Evolutionary conservation across 1,284 basidiomycete genomes (phyloP).

Genomic region (Pisolithus thermaeus): DNA sequence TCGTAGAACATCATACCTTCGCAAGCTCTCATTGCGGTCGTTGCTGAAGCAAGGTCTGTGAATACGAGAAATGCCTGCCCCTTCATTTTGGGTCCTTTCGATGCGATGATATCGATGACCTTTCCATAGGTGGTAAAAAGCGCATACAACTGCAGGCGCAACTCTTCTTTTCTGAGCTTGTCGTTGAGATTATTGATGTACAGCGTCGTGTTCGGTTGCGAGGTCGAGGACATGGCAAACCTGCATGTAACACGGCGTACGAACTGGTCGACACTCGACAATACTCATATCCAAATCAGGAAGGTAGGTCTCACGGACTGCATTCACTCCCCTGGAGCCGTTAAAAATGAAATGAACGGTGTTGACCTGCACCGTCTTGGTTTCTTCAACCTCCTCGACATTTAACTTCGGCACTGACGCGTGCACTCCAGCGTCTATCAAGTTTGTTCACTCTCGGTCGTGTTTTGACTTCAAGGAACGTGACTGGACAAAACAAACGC

Average conservation of each 20-base stretch:
- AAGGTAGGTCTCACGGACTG: conserved; percentile 35
- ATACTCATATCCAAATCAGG: conserved; percentile 12
- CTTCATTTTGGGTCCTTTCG: conserved; percentile 81
- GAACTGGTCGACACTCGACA: not conserved
- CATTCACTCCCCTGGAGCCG: not conserved
- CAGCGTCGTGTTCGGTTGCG: conserved; percentile 81
- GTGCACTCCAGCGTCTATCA: conserved; percentile 2
- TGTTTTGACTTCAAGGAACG: conserved; percentile 24
- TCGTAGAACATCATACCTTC: conserved; percentile 93
- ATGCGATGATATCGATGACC: conserved; percentile 92
- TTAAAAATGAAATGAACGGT: not conserved
- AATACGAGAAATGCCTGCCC: conserved; percentile 98
- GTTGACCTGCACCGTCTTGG: not conserved
- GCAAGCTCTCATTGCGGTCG: conserved; percentile 85
- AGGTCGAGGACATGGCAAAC: conserved; percentile 39
- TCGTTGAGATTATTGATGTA: conserved; percentile 95
- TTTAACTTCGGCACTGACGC: not conserved
- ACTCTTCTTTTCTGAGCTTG: conserved; percentile 91
- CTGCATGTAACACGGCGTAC: not conserved
- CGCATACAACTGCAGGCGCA: conserved; percentile 77
- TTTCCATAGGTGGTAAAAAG: conserved; percentile 93
- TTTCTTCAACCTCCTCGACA: conserved; percentile 3
- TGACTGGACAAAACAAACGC: conserved; percentile 27
- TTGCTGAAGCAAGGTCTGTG: conserved; percentile 81
- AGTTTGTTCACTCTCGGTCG: conserved; percentile 14